Conservation (phyloP, 192 early-diverging fungal genomes). For the Podila minutissima region DNA sequence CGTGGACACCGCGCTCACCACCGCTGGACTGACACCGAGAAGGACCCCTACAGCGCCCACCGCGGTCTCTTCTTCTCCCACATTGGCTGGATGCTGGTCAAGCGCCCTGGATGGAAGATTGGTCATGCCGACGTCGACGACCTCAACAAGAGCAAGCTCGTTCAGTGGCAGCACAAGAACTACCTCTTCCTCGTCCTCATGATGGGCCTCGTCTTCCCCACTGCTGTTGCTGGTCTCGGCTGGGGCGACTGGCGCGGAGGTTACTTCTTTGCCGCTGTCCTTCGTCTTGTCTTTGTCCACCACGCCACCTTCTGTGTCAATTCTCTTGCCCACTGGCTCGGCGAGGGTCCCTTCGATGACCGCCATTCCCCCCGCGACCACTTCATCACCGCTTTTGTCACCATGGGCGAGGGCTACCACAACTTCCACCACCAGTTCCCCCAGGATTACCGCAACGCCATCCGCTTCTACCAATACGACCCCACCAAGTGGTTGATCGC, state of each 20-base stretch:
- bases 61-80: conserved; percentile 86
- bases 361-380: conserved; percentile 87
- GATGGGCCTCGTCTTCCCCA: conserved; percentile 85
- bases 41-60: conserved; percentile 85
- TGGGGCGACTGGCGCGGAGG: conserved; percentile 87
- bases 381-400: conserved; percentile 82
- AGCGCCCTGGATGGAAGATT: conserved; percentile 75
- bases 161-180: conserved; percentile 82
- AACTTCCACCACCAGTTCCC: conserved; percentile 94
- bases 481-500: conserved; percentile 90
- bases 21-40: conserved; percentile 86
- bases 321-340: conserved; percentile 85
- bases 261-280: conserved; percentile 78
- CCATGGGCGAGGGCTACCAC: conserved; percentile 89
- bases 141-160: conserved; percentile 75
- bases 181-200: conserved; percentile 76
- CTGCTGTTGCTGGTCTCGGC: conserved; percentile 82
- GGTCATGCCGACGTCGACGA: conserved; percentile 87
- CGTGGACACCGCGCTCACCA: conserved; percentile 93
- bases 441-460: conserved; percentile 88
- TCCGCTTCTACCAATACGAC: conserved; percentile 82
- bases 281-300: conserved; percentile 82
- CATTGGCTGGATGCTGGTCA: conserved; percentile 88
- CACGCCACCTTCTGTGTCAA: conserved; percentile 93
- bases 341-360: conserved; percentile 84